Evolutionary conservation across 371 early-diverging fungal genomes (phyloP).

Genomic region (Rhizopus arrhizus): DNA sequence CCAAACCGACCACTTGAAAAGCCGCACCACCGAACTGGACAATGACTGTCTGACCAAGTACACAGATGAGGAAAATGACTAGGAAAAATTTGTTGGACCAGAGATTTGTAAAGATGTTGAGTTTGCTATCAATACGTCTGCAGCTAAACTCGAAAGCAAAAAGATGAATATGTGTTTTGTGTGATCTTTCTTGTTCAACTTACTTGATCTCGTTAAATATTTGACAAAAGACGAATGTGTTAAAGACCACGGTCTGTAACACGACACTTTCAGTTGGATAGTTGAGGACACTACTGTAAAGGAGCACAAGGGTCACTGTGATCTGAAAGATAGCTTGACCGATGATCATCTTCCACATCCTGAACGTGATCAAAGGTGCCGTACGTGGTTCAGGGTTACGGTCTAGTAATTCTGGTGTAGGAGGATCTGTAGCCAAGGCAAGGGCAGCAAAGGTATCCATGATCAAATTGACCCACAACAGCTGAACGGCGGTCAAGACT

Average conservation of each 20-base stretch:
- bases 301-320: conserved; percentile 46
- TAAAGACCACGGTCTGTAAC: conserved; percentile 67
- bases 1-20: conserved; percentile 46
- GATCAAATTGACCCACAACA: conserved; percentile 74
- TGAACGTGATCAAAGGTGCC: conserved; percentile 57
- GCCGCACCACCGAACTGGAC: conserved; percentile 57
- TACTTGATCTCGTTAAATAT: conserved; percentile 73
- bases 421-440: conserved; percentile 68
- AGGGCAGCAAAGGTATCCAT: conserved; percentile 76
- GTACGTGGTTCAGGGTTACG: conserved; percentile 58
- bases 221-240: conserved; percentile 77
- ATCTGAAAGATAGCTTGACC: conserved; percentile 59
- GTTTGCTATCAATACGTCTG: conserved; percentile 56
- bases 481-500: conserved; percentile 62
- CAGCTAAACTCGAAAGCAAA: conserved; percentile 20
- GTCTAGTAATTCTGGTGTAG: conserved; percentile 55
- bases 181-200: conserved; percentile 2
- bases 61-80: conserved; percentile 51
- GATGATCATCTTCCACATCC: conserved; percentile 71
- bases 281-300: conserved; percentile 39
- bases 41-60: conserved; percentile 53
- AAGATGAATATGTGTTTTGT: background rate
- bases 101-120: conserved; percentile 57
- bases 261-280: conserved; percentile 28
- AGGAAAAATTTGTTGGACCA: conserved; percentile 53